Conservation (phyloP, 1,284 basidiomycete genomes). For the Rhodotorula sp. region DNA sequence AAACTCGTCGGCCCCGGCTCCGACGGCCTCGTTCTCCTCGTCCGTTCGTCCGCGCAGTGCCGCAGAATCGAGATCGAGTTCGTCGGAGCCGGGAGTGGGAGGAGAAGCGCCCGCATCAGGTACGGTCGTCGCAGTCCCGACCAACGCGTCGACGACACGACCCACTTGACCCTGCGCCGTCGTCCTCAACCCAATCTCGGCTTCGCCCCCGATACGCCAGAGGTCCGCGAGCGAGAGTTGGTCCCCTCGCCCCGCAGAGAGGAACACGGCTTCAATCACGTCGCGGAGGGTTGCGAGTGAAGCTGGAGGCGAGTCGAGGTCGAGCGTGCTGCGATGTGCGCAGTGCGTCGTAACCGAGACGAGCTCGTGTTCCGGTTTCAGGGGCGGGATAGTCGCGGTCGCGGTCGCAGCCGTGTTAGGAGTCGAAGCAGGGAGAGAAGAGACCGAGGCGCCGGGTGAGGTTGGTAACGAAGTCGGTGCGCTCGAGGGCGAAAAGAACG, state of each 20-base stretch:
- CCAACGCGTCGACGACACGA: constrained; percentile 1
- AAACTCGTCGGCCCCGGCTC: not conserved
- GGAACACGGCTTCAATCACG: not conserved
- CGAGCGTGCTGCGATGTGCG: not conserved
- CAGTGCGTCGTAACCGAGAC: not conserved
- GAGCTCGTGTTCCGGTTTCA: constrained; percentile 8
- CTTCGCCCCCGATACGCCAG: constrained; percentile 7
- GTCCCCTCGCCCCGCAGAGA: not conserved
- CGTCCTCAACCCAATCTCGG: not conserved
- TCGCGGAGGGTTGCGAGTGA: not conserved
- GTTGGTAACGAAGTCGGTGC: not conserved
- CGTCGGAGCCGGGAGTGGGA: too few species aligned
- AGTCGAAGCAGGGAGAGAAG: not conserved
- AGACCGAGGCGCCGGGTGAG: not conserved
- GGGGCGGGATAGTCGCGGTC: not conserved
- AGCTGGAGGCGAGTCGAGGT: not conserved
- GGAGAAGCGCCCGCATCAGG: too few species aligned
- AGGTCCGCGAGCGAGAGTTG: constrained; percentile 4
- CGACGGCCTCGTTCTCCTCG: not conserved
- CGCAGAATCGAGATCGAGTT: too few species aligned
- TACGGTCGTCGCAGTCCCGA: not conserved
- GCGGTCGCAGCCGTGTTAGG: not conserved
- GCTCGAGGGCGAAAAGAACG: constrained; percentile 4
- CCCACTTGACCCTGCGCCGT: not conserved
- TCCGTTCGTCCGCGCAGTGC: too few species aligned